Conservation (phyloP, 2,329 filamentous ascomycete genomes). For the Colletotrichum australisinense region DNA sequence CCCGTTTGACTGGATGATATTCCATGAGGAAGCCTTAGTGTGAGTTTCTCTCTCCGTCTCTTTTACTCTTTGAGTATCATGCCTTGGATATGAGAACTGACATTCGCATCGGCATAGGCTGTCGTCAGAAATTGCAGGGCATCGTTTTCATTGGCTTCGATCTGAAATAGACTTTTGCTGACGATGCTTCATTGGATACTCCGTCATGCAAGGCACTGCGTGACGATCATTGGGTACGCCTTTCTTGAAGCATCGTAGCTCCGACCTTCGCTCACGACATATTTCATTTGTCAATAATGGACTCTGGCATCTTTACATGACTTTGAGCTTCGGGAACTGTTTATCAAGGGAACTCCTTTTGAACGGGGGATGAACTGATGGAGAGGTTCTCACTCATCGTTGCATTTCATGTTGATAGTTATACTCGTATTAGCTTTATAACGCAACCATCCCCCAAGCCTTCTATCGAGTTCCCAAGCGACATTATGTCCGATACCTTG, state of each 20-base stretch:
- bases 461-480: background rate
- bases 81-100: slow-evolving; percentile 7
- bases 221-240: background rate
- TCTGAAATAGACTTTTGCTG: slow-evolving; percentile 16
- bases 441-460: background rate
- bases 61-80: background rate
- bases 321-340: background rate
- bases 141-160: slow-evolving; percentile 1
- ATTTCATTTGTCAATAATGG: slow-evolving; percentile 6
- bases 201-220: slow-evolving; percentile 8
- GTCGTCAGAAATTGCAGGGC: slow-evolving; percentile 23
- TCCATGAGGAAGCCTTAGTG: background rate
- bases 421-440: background rate
- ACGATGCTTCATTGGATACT: slow-evolving; percentile 20
- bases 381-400: background rate
- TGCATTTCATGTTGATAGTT: background rate
- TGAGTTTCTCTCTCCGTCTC: background rate
- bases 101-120: background rate
- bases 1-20: slow-evolving; percentile 6
- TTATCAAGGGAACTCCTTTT: background rate
- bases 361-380: background rate
- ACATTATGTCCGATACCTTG: background rate
- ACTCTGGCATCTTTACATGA: background rate
- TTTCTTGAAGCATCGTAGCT: background rate
- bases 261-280: slow-evolving; percentile 8